A percentile compares a stretch with the other conserved stretches of the same genome.
Evolutionary conservation across 2,329 filamentous ascomycete genomes (phyloP).

Genomic region (Ophiocordyceps camponoti-leonardi): DNA sequence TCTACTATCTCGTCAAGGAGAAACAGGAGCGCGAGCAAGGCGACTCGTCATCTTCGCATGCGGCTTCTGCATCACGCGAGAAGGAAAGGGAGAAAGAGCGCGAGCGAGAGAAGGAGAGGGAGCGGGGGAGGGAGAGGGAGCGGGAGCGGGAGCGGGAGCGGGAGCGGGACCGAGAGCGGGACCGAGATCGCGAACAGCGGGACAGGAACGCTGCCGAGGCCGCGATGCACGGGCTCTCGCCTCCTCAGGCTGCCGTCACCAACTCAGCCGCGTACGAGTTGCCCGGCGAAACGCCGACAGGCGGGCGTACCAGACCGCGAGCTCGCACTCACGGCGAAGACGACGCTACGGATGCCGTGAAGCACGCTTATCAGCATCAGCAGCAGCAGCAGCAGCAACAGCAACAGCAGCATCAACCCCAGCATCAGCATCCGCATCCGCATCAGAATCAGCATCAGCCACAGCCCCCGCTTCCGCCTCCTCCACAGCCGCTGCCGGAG

Average conservation of each 20-base stretch:
- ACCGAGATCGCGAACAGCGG: constrained; percentile 18
- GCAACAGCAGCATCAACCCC: neutral
- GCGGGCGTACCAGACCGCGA: constrained; percentile 65
- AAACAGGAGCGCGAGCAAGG: constrained; percentile 66
- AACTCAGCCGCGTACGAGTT: constrained; percentile 76
- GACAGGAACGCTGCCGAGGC: constrained; percentile 12
- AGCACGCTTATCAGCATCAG: constrained; percentile 4
- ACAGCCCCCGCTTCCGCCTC: constrained; percentile 4
- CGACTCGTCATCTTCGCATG: constrained; percentile 24
- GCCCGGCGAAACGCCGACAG: constrained; percentile 73
- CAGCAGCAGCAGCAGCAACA: neutral
- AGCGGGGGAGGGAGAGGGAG: constrained; percentile 12
- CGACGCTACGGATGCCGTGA: constrained; percentile 50
- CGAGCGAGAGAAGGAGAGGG: constrained; percentile 15
- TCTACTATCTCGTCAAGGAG: constrained; percentile 93
- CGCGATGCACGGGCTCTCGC: constrained; percentile 52
- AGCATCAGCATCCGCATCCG: constrained; percentile 1
- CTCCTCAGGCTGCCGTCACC: constrained; percentile 77
- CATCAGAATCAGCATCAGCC: too few relatives aligned
- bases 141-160: constrained; percentile 9
- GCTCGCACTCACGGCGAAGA: constrained; percentile 92
- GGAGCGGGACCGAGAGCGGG: constrained; percentile 8
- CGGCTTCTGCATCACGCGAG: constrained; percentile 23
- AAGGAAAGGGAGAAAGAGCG: constrained; percentile 11
- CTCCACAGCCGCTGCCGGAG: constrained; percentile 28